Evolutionary conservation across 1,284 basidiomycete species (phyloP), one percentile per base, ranked within the genome.

Genomic region (Apiotrichum mycotoxinovorans): DNA sequence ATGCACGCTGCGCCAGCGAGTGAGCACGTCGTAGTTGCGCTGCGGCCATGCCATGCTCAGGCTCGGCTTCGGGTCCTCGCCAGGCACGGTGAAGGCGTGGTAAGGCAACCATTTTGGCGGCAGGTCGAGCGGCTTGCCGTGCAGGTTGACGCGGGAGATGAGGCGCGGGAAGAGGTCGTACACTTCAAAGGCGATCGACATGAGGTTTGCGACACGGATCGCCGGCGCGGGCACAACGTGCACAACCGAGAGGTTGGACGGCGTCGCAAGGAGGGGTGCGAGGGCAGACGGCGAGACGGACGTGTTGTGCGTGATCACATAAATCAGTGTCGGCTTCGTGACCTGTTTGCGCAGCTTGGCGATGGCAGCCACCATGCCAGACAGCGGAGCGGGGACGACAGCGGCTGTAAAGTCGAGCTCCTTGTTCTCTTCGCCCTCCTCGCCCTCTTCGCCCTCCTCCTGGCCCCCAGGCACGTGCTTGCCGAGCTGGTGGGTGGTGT

Each of bases 11-110:
- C 68, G 60, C 65, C 69, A 67, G 42, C 64, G 63, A 42, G 66
- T 68, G 46, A 75, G 50, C 20, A 73, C 66, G 57, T 75, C 73
- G 56, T 70, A 74, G 20, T 60, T 68, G 35, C 59, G 50, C 37
- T 69, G 51, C 15, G 73, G 71, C 69, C 70, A 74, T 3, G 63
- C 22, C 55, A 75, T 65, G 30, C 58, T 61, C 23, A 75, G 61
- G 20, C 63, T 53, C 0, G 70, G 69, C 43, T 59, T 65, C 25
- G 60, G 62, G 1, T 62, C 47, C 15, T 42, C 47, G 10, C 30
- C 25, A 0, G 66, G 68, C 9, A 75, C 62, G 9, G 69, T 73
- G 54, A 70, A 74, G 0, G 64, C 53, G n/a, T 66, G 68, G 50
- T 62, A 65, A 22, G 61, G 60, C 41, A 66, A 25, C 37, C 43